phyloP scores from a whole-genome alignment of 495 filamentous ascomycete species.

The Pseudoneurospora amorphoporcata region DNA sequence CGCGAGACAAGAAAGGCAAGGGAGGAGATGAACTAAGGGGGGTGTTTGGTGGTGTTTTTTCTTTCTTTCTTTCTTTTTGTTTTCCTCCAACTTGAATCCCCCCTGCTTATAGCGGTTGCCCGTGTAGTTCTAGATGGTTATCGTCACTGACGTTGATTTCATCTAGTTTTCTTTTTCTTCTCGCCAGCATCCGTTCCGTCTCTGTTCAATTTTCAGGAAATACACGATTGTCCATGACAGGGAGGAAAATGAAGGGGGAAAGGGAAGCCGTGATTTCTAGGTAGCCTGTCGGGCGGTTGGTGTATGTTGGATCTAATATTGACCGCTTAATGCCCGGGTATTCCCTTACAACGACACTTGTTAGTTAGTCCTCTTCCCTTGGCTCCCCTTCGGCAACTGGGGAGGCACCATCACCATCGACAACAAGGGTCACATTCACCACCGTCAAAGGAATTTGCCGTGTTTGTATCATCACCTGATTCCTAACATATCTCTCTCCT shows the following conservation, averaged over 20 bases:
- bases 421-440: not conserved
- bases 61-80: not conserved
- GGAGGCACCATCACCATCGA: not conserved
- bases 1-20: not conserved
- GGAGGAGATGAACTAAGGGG: not conserved
- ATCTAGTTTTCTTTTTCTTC: not conserved
- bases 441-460: not conserved
- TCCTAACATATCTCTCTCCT: not conserved
- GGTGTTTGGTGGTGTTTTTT: not conserved
- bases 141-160: not conserved
- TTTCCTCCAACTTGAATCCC: not conserved
- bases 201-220: not conserved
- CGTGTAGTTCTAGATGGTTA: no score
- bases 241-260: not conserved
- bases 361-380: not conserved
- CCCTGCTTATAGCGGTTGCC: not conserved
- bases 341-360: not conserved
- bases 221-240: not conserved
- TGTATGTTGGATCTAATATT: not conserved
- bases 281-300: not conserved
- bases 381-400: not conserved
- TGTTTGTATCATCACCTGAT: not conserved
- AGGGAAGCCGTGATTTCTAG: not conserved
- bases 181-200: not conserved
- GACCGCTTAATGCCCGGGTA: not conserved